Base-by-base conservation (phyloP, 768 basidiomycete species). In the Trametes punicea region DNA sequence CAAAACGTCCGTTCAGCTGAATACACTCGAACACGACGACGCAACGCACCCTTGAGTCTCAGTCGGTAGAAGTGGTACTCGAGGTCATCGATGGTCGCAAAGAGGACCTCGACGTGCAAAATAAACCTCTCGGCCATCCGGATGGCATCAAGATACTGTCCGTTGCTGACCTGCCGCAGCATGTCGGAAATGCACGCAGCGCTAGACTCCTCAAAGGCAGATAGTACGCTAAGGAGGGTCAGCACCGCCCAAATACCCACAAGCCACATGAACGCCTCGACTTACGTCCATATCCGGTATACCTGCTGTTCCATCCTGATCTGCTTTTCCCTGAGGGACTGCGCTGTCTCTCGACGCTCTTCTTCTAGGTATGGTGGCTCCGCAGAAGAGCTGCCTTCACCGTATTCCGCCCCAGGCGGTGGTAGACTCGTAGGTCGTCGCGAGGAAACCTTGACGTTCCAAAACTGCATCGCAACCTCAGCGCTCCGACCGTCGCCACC, bases 131-230 rank as follows among this genome's bases (percentile, higher is more conserved):
- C 97, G 11, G 97, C 96, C 90, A 98, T 93, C 62, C 93, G 82
- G 66, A 99, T 94, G 47, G 95, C 96, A 65, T 98, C 96, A 54
- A 97, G 80, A 72, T 98, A 96, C 66, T 95, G 88, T 9, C 93
- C 91, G 64, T 89, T 93, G 79, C 95, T 98, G 73, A 99, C 97
- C 69, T 95, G 92, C 60, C 93, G 80, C 55, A 99, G 76, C 95
- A 99, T 99, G 70, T 98, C 97, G 25, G 94, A 97, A 63, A 99
- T 99, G 73, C 96, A 96, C 7, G 96, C 95, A 21, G 97, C 97
- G 64, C 92, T 94, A n/a, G 93, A 96, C 73, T 99, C 97, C 71
- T 99, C 97, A 62, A 98, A 99, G 4, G 96, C 93, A 23, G 94
- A 97, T 33, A 99, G 80, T 33, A 98, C 94, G 46, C 90, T 92